Evolutionary conservation across 1,139 yeast species (phyloP), one percentile per base, ranked within the genome.

Genomic region (Eremothecium cymbalariae): DNA sequence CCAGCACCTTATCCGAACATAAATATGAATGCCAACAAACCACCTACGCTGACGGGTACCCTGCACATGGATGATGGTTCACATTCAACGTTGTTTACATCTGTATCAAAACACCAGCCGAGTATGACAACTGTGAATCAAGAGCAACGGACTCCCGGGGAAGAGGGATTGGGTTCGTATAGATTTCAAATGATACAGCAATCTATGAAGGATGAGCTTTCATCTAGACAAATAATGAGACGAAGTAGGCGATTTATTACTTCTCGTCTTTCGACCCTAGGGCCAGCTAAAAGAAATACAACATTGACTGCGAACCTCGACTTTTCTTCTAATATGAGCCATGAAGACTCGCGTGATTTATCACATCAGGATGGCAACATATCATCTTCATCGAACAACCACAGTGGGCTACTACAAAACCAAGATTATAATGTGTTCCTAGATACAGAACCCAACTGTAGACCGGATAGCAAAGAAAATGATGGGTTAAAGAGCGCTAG

Each of bases 241-340:
- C 45, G 63, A 37, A 50, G 45, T 13, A 53, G 54, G 38, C 43
- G 61, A 25, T 51, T 61, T 33, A 40, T 52, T 29, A 47, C 48
- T 14, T 43, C 45, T 15, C 41, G 57, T 33, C 39, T 45, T 27
- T 50, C 54, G 4, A 47, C 53, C 9, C 40, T 62, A 13, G 67
- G 67, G 1, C 65, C 65, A 2, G 65, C 67, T 1, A 60, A 60
- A 40, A 53, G 67, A 38, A 34, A 34, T 12, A 8, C 21, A 8
- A 27, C 30, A 11, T 21, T 28, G 8, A 29, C 38, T 12, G 31
- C 34, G 14, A 26, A 28, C 8, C 20, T 34, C 14, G 28, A 30
- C 11, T 48, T 60, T 0, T 42, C 47, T 19, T 38, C 41, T 18
- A 33, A 34, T 15, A 24, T 23, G 14, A 34, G 37, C 15, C 21